phyloP scores from a whole-genome alignment of 2,329 filamentous ascomycete genomes.

The Aspergillus sp. region DNA sequence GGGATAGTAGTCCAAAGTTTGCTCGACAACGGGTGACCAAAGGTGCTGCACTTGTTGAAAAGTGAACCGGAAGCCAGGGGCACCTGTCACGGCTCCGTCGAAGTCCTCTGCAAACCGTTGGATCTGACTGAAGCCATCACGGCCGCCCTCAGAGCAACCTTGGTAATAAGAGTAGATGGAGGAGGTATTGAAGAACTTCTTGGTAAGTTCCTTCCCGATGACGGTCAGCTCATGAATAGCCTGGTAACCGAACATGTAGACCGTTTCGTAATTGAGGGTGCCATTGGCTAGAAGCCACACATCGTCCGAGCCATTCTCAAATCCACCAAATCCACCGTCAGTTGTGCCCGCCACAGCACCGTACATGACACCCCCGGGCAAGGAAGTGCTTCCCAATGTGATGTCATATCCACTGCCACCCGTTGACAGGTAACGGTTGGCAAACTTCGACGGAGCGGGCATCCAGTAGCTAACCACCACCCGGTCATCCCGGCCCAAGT shows the following conservation, averaged over 20 bases:
- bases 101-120: constrained; percentile 53
- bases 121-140: constrained; percentile 54
- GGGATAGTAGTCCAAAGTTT: constrained; percentile 46
- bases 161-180: constrained; percentile 51
- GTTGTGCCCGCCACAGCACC: neutral
- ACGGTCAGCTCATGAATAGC: neutral
- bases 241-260: neutral
- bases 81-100: constrained; percentile 50
- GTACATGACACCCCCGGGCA: neutral
- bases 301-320: neutral
- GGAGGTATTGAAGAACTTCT: neutral
- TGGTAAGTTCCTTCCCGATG: neutral
- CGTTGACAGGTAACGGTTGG: neutral
- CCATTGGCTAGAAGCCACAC: neutral
- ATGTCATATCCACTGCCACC: neutral
- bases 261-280: neutral
- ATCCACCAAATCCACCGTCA: neutral
- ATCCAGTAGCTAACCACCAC: neutral
- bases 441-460: neutral
- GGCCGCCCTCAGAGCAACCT: constrained; percentile 57
- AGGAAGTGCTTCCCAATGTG: neutral
- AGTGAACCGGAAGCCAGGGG: constrained; percentile 49
- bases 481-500: neutral
- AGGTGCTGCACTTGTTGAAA: constrained; percentile 49
- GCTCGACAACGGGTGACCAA: constrained; percentile 40